Base-by-base conservation (phyloP, 139 green algal genomes). In the Chlamydomonas applanata region DNA sequence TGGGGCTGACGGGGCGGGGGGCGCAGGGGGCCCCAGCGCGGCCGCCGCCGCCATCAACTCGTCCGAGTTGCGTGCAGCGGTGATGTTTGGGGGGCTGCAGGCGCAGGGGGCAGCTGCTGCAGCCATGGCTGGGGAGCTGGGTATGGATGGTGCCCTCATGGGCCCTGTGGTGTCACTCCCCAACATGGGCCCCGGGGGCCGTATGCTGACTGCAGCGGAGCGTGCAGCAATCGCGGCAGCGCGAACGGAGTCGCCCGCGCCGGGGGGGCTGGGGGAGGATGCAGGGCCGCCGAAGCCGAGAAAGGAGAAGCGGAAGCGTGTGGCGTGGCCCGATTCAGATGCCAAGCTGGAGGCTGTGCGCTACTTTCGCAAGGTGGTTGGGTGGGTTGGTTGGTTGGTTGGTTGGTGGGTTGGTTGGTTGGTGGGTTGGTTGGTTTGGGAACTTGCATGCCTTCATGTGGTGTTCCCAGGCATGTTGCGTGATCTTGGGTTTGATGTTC, bases 261-360 rank as follows among this genome's bases (percentile, higher is more conserved):
- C 17, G n/a, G 4, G n/a, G n/a, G n/a, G 22, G 59, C 59, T 66
- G 59, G n/a, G n/a, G 59, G n/a, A 36, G 59, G n/a, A 66, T 9
- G 25, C n/a, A 25, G n/a, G 24, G 30, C 56, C 67, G 74, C 74
- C 49, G 16, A 35, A n/a, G 16, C 64, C 64, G 0, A 34, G 74
- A 20, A 80, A 74, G 74, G 74, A 73, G 74, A 70, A 80, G 74
- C 69, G 40, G 17, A 81, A 81, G 49, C 25, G 30, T 33, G 76
- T 81, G 16, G 53, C 44, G 32, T 81, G 76, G 76, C 69, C 76
- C 1, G 52, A 53, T 5, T 61, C 76, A 52, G 76, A 81, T 9
- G 69, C n/a, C n/a, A 34, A 64, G 45, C 64, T 71, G 36, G 33
- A 71, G 36, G 24, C 36, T 19, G 64, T 71, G 64, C 64, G 64